Percentiles rank a stretch among this genome's conserved stretches.
Evolutionary conservation across 2,329 filamentous ascomycete species (phyloP).

Genomic region (Xylaria sp.): DNA sequence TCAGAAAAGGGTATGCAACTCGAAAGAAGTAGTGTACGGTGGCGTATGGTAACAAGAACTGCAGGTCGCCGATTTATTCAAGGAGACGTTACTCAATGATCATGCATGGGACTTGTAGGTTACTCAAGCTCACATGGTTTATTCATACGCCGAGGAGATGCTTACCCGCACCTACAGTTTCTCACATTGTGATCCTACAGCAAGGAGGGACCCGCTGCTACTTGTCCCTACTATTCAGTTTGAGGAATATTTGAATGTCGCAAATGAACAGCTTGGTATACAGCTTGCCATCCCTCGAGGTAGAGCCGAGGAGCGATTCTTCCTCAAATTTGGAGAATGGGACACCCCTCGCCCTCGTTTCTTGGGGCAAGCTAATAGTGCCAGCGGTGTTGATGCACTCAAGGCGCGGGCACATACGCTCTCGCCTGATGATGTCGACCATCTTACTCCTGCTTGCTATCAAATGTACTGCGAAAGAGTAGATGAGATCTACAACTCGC

Average conservation of each 20-base stretch:
- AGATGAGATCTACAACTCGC: slow-evolving; percentile 54
- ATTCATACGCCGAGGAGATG: neutral
- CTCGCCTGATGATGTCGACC: slow-evolving; percentile 43
- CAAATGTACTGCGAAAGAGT: slow-evolving; percentile 61
- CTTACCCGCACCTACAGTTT: slow-evolving; percentile 18
- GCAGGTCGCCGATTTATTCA: slow-evolving; percentile 59
- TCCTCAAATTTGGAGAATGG: slow-evolving; percentile 64
- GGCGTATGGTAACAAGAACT: slow-evolving; percentile 14
- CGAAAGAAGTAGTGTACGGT: neutral
- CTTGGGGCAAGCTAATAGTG: slow-evolving; percentile 61
- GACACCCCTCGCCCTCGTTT: slow-evolving; percentile 70
- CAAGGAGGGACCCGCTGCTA: slow-evolving; percentile 60
- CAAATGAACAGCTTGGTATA: slow-evolving; percentile 65
- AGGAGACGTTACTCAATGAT: slow-evolving; percentile 60
- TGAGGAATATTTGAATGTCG: slow-evolving; percentile 63
- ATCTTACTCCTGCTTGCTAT: slow-evolving; percentile 46
- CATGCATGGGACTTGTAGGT: slow-evolving; percentile 76
- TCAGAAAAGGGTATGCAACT: slow-evolving; percentile 46
- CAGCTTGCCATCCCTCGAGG: slow-evolving; percentile 63
- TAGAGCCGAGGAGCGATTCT: slow-evolving; percentile 59
- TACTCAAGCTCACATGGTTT: neutral
- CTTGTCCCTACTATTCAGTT: slow-evolving; percentile 73
- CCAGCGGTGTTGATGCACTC: slow-evolving; percentile 43
- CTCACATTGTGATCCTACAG: slow-evolving; percentile 52
- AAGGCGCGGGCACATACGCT: slow-evolving; percentile 45